Evolutionary conservation across 176 grass and related monocot species (phyloP).

Genomic region (Bothriochloa decipiens): DNA sequence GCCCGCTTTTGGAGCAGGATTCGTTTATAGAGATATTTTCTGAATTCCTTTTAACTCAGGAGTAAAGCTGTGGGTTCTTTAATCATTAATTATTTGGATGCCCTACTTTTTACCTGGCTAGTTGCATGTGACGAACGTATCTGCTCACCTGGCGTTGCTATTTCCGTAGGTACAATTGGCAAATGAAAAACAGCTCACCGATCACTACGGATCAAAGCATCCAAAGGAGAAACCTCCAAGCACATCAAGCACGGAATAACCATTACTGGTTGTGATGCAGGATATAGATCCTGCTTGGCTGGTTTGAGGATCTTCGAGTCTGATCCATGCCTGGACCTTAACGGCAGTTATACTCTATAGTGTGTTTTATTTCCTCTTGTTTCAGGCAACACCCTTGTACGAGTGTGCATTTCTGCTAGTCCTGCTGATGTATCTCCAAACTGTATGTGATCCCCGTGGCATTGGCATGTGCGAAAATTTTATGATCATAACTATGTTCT

Average conservation of each 20-base stretch:
- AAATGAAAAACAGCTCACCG: conserved; percentile 85
- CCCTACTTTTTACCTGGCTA: neutral
- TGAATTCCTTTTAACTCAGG: neutral
- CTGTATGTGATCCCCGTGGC: neutral
- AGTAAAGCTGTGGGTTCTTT: neutral
- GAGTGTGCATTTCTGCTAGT: conserved; percentile 10
- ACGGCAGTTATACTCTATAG: neutral
- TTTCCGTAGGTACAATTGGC: conserved; percentile 77
- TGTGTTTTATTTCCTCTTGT: conserved; percentile 22
- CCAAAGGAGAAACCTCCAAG: conserved; percentile 87
- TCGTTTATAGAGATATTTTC: neutral
- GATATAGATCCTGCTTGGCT: neutral
- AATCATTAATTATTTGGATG: neutral
- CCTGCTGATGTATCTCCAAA: neutral
- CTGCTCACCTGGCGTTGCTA: neutral
- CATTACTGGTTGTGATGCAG: neutral
- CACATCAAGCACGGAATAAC: conserved; percentile 48
- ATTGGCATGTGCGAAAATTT: neutral
- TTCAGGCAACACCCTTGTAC: conserved; percentile 27
- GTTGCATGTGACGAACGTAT: neutral
- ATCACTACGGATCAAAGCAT: conserved; percentile 93
- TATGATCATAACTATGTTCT: neutral
- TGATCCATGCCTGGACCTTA: conserved; percentile 19
- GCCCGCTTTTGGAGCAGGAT: too few species aligned
- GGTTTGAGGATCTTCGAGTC: neutral